Base-by-base conservation (phyloP, 345 rosid species). In the Populus nigra region DNA sequence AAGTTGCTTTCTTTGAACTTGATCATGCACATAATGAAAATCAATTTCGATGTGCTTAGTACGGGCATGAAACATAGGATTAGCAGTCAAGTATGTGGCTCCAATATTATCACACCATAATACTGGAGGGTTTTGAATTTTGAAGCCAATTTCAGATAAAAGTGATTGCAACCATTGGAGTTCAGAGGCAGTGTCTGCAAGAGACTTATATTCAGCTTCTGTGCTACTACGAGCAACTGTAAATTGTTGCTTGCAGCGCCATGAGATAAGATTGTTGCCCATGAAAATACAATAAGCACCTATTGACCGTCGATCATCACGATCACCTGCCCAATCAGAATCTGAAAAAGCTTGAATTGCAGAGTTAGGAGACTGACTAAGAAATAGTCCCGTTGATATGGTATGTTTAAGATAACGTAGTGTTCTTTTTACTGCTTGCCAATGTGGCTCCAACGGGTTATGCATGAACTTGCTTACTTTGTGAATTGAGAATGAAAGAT, bases 311-410 rank as follows among this genome's bases (percentile, higher is more conserved):
- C 18, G 0, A 63, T 63, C 67, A n/a, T 10, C 25, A 22, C 1
- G 15, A 25, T 25, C 25, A 11, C 16, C 0, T 10, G 5, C 67
- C 5, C 15, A 25, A 11, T 63, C 16, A 25, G 0, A 10, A 25
- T 1, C 0, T 10, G 35, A 10, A 63, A 63, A 63, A 25, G 5
- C 67, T 25, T 63, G 15, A 22, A 63, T 22, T 10, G 13, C 0
- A 63, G 12, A 25, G 12, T 10, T 1, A 63, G 0, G 5, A 63
- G 29, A 7, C n/a, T 4, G 0, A 8, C 1, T 3, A 25, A 22
- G 5, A 12, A 62, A 25, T 25, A 22, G 25, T 10, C 35, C 17
- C 7, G 0, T 10, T 22, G 0, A 10, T 22, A 22, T 20, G 15
- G 35, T 11, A 25, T 25, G 12, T 10, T 25, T 10, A 4, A 62